Evolutionary conservation across 768 basidiomycete species (phyloP).

Genomic region (Rhizopogon sp.): DNA sequence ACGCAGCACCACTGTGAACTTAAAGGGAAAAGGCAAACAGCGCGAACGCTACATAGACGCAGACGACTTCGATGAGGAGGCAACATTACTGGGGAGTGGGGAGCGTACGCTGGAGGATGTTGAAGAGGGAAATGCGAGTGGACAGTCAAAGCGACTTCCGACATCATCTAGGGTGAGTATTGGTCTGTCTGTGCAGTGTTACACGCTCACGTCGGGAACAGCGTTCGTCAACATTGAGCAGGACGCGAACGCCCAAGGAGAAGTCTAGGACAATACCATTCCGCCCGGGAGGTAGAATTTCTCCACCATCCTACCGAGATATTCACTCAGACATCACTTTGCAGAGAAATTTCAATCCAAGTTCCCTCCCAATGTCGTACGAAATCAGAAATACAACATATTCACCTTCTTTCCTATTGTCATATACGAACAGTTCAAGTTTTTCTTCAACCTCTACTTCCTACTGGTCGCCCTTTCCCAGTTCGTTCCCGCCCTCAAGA

Average conservation of each 20-base stretch:
- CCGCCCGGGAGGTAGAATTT: constrained; percentile 54
- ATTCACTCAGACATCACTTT: constrained; percentile 3
- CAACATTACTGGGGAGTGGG: constrained; percentile 38
- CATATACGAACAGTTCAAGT: constrained; percentile 99
- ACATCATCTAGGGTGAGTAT: constrained; percentile 16
- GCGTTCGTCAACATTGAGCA: constrained; percentile 18
- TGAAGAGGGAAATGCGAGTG: constrained; percentile 30
- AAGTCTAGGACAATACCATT: constrained; percentile 78
- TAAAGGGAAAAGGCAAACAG: constrained; percentile 31
- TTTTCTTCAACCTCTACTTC: constrained; percentile 99
- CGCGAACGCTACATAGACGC: constrained; percentile 50
- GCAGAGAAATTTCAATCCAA: constrained; percentile 66
- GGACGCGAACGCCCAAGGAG: constrained; percentile 40
- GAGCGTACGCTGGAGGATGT: constrained; percentile 34
- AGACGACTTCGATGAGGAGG: constrained; percentile 64
- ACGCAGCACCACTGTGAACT: constrained; percentile 13
- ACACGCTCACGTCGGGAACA: neutral
- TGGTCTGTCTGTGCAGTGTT: neutral
- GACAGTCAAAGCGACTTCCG: constrained; percentile 20
- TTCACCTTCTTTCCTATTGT: constrained; percentile 97
- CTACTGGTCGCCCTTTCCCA: constrained; percentile 94
- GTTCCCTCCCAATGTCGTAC: constrained; percentile 86
- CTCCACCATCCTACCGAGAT: neutral
- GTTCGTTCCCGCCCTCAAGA: constrained; percentile 93
- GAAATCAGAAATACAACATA: constrained; percentile 97